These are phyloP conservation scores for Turnera subulata DNA, from an alignment of 345 rosid species.

Conservation along the genomic window DNA sequence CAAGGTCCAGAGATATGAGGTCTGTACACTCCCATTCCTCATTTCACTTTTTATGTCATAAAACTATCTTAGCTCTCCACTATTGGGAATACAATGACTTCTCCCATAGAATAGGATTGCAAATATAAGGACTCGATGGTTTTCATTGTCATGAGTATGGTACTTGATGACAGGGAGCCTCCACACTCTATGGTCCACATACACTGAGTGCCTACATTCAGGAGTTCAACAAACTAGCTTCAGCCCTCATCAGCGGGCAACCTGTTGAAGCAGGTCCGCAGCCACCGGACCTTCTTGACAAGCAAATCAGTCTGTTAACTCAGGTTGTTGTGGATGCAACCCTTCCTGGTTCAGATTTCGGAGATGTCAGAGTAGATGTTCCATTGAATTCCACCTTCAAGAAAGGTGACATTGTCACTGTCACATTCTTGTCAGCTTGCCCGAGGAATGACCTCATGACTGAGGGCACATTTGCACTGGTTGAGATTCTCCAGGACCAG, in stretches of 20 bases:
- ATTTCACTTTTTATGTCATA: no score
- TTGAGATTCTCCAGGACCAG: slow-evolving; percentile 61
- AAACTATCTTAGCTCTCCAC: background rate
- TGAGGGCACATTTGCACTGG: slow-evolving; percentile 84
- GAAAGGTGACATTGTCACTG: slow-evolving; percentile 58
- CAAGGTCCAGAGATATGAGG: slow-evolving; percentile 92
- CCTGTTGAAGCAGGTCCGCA: slow-evolving; percentile 57
- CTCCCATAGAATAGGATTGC: no score
- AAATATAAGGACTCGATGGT: no score
- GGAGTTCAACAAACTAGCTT: slow-evolving; percentile 71
- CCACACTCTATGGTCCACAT: slow-evolving; percentile 86
- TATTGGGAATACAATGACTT: no score
- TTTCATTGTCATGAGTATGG: background rate
- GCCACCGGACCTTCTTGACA: slow-evolving; percentile 73
- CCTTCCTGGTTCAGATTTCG: slow-evolving; percentile 56
- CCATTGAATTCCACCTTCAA: slow-evolving; percentile 66
- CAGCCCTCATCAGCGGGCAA: slow-evolving; percentile 53
- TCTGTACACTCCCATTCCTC: background rate
- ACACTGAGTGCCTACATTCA: slow-evolving; percentile 88
- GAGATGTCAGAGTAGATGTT: slow-evolving; percentile 63
- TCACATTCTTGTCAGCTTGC: slow-evolving; percentile 78
- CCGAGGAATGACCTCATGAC: slow-evolving; percentile 89
- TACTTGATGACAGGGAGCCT: slow-evolving; percentile 61
- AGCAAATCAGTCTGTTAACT: slow-evolving; percentile 74
- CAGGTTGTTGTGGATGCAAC: slow-evolving; percentile 78